phyloP scores from a whole-genome alignment of 352 stramenopile species.

The Phytophthora citrophthora region DNA sequence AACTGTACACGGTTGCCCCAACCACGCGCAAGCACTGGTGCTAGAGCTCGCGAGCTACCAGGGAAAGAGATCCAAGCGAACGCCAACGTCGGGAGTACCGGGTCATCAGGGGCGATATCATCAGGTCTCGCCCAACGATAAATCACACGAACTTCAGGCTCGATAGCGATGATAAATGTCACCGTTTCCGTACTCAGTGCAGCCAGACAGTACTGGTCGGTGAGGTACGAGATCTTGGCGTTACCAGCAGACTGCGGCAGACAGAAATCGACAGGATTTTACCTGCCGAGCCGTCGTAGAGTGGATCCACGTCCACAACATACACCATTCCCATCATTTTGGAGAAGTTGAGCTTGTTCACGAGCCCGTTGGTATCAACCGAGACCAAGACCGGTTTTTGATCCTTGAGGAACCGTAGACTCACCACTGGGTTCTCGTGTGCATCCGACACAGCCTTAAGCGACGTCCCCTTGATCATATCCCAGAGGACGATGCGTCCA shows the following conservation, averaged over 20 bases:
- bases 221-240: constrained; percentile 86
- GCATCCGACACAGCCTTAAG: constrained; percentile 93
- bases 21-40: constrained; percentile 91
- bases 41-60: constrained; percentile 81
- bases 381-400: constrained; percentile 86
- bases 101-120: constrained; percentile 71
- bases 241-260: constrained; percentile 82
- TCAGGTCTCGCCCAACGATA: constrained; percentile 93
- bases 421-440: constrained; percentile 89
- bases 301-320: constrained; percentile 93
- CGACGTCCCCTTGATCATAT: constrained; percentile 94
- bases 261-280: constrained; percentile 87
- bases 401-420: constrained; percentile 86
- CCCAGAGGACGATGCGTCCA: constrained; percentile 95
- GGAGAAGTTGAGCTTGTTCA: constrained; percentile 95
- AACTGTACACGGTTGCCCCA: constrained; percentile 96
- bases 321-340: constrained; percentile 96
- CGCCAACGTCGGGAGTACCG: constrained; percentile 92
- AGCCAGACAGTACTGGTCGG: constrained; percentile 85
- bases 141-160: constrained; percentile 94
- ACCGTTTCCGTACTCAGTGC: constrained; percentile 90
- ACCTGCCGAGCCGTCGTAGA: constrained; percentile 94
- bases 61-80: constrained; percentile 94
- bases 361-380: constrained; percentile 89
- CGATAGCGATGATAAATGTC: constrained; percentile 96